A percentile compares a stretch with the other conserved stretches of the same genome.
phyloP scores from a whole-genome alignment of 2,329 filamentous ascomycete species.

The Aspergillus novofumigatus region DNA sequence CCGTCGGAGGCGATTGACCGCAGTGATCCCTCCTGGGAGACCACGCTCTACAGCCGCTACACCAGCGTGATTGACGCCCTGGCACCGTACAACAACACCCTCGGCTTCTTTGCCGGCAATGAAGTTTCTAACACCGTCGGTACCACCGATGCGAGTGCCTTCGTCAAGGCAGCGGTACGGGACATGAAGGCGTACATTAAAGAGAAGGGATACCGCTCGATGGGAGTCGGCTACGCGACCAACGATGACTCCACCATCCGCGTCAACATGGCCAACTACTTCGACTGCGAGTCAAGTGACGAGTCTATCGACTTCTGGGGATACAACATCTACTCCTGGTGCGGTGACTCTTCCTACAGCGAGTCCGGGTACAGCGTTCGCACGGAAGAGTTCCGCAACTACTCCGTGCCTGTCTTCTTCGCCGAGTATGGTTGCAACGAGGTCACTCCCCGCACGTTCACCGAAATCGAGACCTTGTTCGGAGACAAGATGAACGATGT shows the following conservation, averaged over 20 bases:
- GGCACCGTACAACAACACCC: slow-evolving; percentile 75
- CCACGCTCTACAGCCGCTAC: slow-evolving; percentile 72
- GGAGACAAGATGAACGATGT: slow-evolving; percentile 72
- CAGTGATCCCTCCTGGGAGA: slow-evolving; percentile 71
- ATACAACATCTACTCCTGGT: slow-evolving; percentile 99
- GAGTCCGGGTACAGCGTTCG: slow-evolving; percentile 74
- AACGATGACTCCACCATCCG: slow-evolving; percentile 85
- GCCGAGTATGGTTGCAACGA: slow-evolving; percentile 95
- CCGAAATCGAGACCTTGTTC: slow-evolving; percentile 78
- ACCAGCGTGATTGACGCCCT: slow-evolving; percentile 74
- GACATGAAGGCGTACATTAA: slow-evolving; percentile 93
- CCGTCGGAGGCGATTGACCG: slow-evolving; percentile 80
- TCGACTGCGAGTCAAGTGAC: slow-evolving; percentile 73
- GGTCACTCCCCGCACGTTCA: slow-evolving; percentile 67
- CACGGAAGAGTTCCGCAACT: slow-evolving; percentile 78
- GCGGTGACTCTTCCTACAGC: slow-evolving; percentile 72
- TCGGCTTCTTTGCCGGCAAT: slow-evolving; percentile 97
- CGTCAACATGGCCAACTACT: slow-evolving; percentile 77
- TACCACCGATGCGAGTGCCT: slow-evolving; percentile 86
- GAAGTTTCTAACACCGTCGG: slow-evolving; percentile 84
- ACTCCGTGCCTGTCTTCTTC: slow-evolving; percentile 92
- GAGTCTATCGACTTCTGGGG: slow-evolving; percentile 90
- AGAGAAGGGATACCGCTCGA: slow-evolving; percentile 64
- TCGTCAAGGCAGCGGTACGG: slow-evolving; percentile 92
- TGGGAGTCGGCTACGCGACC: slow-evolving; percentile 91